A percentile compares a stretch with the other conserved stretches of the same genome.
phyloP scores from a whole-genome alignment of 768 basidiomycete species.

The Pleurotus djamor region DNA sequence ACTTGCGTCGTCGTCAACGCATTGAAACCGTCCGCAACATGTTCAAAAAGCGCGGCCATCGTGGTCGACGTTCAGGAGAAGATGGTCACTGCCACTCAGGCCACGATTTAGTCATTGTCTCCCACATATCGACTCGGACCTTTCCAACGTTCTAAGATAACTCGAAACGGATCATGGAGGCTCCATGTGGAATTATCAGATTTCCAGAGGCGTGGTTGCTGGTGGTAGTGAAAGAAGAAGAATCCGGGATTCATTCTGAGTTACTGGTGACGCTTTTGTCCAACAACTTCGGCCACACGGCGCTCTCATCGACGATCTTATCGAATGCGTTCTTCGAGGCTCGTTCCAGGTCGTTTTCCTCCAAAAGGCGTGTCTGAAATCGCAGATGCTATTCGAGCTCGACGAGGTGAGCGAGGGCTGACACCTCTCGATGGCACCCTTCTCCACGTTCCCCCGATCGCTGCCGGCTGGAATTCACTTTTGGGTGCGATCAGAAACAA shows the following conservation, averaged over 20 bases:
- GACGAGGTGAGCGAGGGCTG: conserved; percentile 46
- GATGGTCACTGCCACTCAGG: background rate
- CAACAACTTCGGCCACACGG: background rate
- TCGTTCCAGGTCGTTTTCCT: conserved; percentile 43
- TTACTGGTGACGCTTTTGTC: background rate
- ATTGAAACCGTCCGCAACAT: conserved; percentile 7
- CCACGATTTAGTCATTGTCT: too few relatives aligned
- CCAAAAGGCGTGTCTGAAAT: conserved; percentile 36
- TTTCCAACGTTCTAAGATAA: background rate
- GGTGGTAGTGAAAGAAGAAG: too few relatives aligned
- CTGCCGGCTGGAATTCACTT: conserved; percentile 49
- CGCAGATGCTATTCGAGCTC: conserved; percentile 47
- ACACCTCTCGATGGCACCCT: conserved; percentile 49
- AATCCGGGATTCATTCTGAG: background rate
- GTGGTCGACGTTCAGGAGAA: background rate
- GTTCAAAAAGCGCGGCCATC: background rate
- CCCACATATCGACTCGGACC: background rate
- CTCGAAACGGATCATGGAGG: background rate
- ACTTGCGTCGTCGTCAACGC: conserved; percentile 3
- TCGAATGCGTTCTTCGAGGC: conserved; percentile 24
- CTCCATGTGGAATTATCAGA: background rate
- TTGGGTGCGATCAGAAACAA: conserved; percentile 47
- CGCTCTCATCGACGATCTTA: background rate
- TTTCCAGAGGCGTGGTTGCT: too few relatives aligned
- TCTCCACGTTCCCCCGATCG: conserved; percentile 45